Percentiles rank a stretch among this genome's conserved stretches.
These are phyloP conservation scores for Panaeolus papilionaceus DNA, from an alignment of 768 basidiomycete genomes.

Conservation along the genomic window DNA sequence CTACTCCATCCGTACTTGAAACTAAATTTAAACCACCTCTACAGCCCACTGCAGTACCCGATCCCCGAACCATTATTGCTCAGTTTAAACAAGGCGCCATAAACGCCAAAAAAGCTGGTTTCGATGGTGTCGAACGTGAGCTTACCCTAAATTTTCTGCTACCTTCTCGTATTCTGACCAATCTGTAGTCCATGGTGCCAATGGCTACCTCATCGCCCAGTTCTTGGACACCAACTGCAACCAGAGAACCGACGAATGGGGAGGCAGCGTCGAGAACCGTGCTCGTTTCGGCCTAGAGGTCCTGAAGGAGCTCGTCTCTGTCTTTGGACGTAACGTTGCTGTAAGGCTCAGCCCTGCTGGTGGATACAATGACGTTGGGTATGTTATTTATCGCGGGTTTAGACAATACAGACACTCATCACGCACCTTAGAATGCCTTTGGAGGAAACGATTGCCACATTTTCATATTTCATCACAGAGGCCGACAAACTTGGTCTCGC, in stretches of 20 bases:
- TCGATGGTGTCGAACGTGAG: conserved; percentile 60
- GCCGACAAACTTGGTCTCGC: conserved; percentile 43
- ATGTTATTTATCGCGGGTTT: conserved; percentile 11
- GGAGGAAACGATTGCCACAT: conserved; percentile 48
- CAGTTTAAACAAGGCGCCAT: conserved; percentile 49
- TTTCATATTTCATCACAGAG: conserved; percentile 45
- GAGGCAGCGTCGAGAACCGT: conserved; percentile 65
- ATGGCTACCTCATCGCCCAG: conserved; percentile 53
- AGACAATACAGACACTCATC: not conserved
- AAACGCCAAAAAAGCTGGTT: conserved; percentile 57
- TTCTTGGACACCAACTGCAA: conserved; percentile 57
- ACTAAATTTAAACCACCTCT: not conserved
- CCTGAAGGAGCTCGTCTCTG: conserved; percentile 44
- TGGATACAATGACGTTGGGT: conserved; percentile 55
- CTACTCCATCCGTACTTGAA: not conserved
- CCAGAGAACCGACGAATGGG: conserved; percentile 62
- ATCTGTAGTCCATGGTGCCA: conserved; percentile 47
- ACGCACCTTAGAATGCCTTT: conserved; percentile 44
- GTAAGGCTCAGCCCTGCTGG: conserved; percentile 51
- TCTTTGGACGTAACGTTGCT: conserved; percentile 52
- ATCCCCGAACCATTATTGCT: conserved; percentile 44
- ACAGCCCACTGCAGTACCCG: conserved; percentile 46
- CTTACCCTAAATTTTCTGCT: not conserved
- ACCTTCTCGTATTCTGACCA: not conserved
- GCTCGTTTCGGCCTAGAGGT: conserved; percentile 58